Evolutionary conservation across 768 basidiomycete species (phyloP).

Genomic region (Lentinus brumalis): DNA sequence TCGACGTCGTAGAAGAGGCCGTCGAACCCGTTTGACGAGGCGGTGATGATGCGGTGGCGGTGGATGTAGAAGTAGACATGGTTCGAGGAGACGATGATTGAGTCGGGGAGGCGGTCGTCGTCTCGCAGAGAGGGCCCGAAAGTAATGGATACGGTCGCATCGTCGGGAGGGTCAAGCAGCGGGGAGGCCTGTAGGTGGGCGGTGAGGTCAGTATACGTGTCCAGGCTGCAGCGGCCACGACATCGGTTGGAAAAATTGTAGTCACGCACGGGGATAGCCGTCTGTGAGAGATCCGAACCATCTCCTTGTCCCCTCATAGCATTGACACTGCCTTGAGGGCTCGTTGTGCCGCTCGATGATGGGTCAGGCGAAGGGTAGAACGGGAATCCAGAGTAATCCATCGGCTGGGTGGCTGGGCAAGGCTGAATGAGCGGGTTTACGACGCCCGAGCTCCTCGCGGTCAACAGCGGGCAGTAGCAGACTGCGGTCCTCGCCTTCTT

Average conservation of each 20-base stretch:
- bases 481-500: neutral
- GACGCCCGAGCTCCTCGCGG: neutral
- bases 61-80: constrained; percentile 37
- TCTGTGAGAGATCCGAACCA: neutral
- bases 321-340: neutral
- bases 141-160: constrained; percentile 23
- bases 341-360: neutral
- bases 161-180: constrained; percentile 4
- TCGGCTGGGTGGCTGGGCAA: neutral
- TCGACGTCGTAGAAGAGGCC: constrained; percentile 19
- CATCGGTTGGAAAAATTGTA: neutral
- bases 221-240: neutral
- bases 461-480: neutral
- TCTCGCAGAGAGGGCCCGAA: constrained; percentile 23
- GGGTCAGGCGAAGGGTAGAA: neutral
- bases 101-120: constrained; percentile 23
- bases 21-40: constrained; percentile 31
- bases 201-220: neutral
- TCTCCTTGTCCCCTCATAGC: neutral
- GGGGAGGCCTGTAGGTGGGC: neutral
- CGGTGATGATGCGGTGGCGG: constrained; percentile 19
- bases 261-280: neutral
- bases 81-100: constrained; percentile 33
- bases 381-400: constrained; percentile 5
- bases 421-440: neutral